Base-by-base conservation (phyloP, 371 early-diverging fungal species). In the Mortierella sp. region DNA sequence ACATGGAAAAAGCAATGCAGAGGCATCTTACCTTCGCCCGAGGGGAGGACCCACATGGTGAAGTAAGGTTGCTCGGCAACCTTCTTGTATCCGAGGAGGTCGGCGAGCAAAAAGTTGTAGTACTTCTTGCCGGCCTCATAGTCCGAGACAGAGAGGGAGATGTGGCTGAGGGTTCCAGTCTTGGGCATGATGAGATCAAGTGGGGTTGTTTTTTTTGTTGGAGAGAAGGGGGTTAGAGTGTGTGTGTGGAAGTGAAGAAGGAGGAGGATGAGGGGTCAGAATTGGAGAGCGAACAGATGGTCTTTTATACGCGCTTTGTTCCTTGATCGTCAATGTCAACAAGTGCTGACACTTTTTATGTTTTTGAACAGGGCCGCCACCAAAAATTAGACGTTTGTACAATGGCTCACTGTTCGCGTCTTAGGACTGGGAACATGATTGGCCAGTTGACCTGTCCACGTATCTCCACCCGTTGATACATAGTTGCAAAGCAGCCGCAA, bases 1-100 rank as follows among this genome's bases (percentile, higher is more conserved):
- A 9, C 53, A 71, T 26, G 26, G 13, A 55, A 5, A 16, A 59
- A 31, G 5, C 13, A 11, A 54, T 31, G 11, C 8, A 43, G 1
- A 43, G 5, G 43, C 6, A n/a, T 26, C 59, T 59, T 73, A 77
- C 74, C 5, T 5, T 43, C 69, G 11, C 78, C 75, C 13, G 69
- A 5, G 0, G 5, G 2, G 51, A 46, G 48, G 53, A 31, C 5
- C 72, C 75, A 86, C 81, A 81, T 78, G 69, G 59, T 67, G 43
- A 48, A 81, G 70, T 81, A 77, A 6, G 82, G 86, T 14, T 71
- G 9, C 0, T 79, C 81, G 67, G 61, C 71, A 10, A 75, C 57
- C 11, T 48, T 34, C 37, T 76, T 76, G 75, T 79, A 86, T n/a
- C 82, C 82, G 55, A 86, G 16, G 26, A 81, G 75, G 26, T 86